These are phyloP conservation scores for Coprinellus micaceus DNA, from an alignment of 768 basidiomycete species.

Conservation along the genomic window DNA sequence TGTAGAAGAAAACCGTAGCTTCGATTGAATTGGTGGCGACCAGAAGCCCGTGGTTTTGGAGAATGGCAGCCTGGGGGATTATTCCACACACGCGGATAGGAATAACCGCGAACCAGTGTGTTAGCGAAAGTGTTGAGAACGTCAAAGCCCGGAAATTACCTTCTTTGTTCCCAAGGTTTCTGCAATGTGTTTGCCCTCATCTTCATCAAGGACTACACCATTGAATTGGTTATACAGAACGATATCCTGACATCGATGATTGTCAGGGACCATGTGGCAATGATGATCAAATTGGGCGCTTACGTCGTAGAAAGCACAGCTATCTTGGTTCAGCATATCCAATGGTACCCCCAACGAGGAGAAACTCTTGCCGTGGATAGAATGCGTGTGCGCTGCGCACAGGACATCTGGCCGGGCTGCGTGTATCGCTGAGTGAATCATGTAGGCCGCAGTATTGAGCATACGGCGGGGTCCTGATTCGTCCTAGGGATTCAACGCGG, in stretches of 20 bases:
- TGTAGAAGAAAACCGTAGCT: slow-evolving; percentile 40
- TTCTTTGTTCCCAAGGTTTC: slow-evolving; percentile 37
- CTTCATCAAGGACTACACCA: slow-evolving; percentile 43
- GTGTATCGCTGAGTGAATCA: slow-evolving; percentile 43
- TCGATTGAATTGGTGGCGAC: slow-evolving; percentile 39
- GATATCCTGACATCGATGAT: slow-evolving; percentile 25
- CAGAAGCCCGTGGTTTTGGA: slow-evolving; percentile 43
- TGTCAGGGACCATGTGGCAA: neutral
- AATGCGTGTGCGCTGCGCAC: slow-evolving; percentile 47
- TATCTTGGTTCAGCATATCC: slow-evolving; percentile 42
- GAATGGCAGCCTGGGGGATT: slow-evolving; percentile 36
- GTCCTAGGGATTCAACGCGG: slow-evolving; percentile 17
- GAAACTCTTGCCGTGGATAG: slow-evolving; percentile 47
- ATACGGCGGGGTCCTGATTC: slow-evolving; percentile 29
- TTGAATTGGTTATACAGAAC: slow-evolving; percentile 43
- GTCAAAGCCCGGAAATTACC: slow-evolving; percentile 12
- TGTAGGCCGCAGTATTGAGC: slow-evolving; percentile 30
- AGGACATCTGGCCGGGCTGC: slow-evolving; percentile 45
- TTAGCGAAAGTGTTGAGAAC: slow-evolving; percentile 7
- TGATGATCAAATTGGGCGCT: slow-evolving; percentile 4
- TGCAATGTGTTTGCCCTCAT: slow-evolving; percentile 45
- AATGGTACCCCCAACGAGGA: slow-evolving; percentile 40
- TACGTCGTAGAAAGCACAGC: slow-evolving; percentile 40
- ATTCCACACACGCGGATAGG: neutral
- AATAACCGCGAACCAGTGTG: neutral